Conservation (phyloP, 2,329 filamentous ascomycete species). For the Colletotrichum abscissum region DNA sequence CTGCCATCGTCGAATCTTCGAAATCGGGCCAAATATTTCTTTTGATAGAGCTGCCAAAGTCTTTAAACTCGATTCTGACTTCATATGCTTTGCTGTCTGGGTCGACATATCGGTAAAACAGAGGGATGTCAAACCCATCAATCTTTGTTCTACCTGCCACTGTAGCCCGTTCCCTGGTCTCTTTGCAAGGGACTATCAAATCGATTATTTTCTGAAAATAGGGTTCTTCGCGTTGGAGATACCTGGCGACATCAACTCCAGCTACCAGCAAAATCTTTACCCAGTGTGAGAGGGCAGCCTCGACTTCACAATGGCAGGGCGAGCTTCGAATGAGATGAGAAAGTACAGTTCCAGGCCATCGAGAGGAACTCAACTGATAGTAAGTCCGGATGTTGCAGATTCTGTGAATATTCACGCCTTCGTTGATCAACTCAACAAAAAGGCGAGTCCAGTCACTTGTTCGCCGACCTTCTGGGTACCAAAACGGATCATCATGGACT, state of each 20-base stretch:
- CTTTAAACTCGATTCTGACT: neutral
- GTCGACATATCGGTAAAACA: neutral
- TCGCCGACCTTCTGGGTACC: neutral
- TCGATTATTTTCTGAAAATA: neutral
- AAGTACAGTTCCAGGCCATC: neutral
- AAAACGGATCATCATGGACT: fast-evolving
- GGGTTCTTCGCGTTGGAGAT: neutral
- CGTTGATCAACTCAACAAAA: neutral
- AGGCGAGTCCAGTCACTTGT: neutral
- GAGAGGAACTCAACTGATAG: no score
- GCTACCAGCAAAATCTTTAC: neutral
- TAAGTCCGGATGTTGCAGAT: no score
- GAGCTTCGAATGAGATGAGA: neutral
- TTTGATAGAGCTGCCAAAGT: neutral
- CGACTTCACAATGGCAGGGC: neutral
- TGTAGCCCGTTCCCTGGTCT: fast-evolving
- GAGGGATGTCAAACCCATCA: neutral
- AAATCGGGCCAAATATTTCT: fast-evolving
- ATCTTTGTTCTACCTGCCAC: neutral
- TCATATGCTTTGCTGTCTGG: neutral
- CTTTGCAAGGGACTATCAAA: no score
- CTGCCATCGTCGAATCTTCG: fast-evolving
- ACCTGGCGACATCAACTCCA: neutral
- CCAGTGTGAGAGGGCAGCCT: neutral
- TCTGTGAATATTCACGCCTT: neutral